These are phyloP conservation scores for Pseudocercospora macadamiae DNA, from an alignment of 2,329 filamentous ascomycete species.

Conservation along the genomic window DNA sequence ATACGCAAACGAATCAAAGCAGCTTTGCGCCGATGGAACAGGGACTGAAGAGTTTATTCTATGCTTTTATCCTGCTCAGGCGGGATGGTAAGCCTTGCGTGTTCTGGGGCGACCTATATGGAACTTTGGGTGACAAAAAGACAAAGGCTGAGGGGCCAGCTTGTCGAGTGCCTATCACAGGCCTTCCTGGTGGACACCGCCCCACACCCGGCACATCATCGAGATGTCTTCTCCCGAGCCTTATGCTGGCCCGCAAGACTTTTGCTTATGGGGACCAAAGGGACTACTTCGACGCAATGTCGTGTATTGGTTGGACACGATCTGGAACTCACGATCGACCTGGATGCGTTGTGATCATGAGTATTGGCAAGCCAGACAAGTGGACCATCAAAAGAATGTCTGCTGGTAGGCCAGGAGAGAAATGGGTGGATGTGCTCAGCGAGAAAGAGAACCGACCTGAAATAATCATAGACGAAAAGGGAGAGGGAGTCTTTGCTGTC, in stretches of 20 bases:
- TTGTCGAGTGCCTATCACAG: conserved; percentile 20
- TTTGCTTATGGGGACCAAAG: conserved; percentile 69
- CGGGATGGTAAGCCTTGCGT: conserved; percentile 66
- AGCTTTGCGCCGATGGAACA: conserved; percentile 64
- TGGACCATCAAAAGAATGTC: conserved; percentile 59
- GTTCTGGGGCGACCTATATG: conserved; percentile 73
- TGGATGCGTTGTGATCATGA: conserved; percentile 40
- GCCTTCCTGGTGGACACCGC: not conserved
- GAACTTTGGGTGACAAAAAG: conserved; percentile 50
- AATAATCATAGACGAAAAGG: conserved; percentile 62
- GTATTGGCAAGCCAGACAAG: conserved; percentile 28
- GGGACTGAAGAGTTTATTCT: conserved; percentile 73
- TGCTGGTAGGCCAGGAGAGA: conserved; percentile 62
- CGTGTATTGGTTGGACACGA: conserved; percentile 65
- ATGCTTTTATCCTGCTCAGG: conserved; percentile 70
- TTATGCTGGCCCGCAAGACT: conserved; percentile 65
- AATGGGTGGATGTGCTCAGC: conserved; percentile 64
- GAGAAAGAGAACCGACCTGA: conserved; percentile 55
- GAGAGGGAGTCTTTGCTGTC: conserved; percentile 62
- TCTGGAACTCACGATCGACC: conserved; percentile 48
- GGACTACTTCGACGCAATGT: conserved; percentile 64
- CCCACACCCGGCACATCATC: conserved; percentile 38
- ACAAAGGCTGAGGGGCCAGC: conserved; percentile 55
- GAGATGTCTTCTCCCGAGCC: conserved; percentile 52
- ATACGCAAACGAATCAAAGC: conserved; percentile 67